Percentiles rank a stretch among this genome's conserved stretches.
These are phyloP conservation scores for Pyrenula aspistea DNA, from an alignment of 495 filamentous ascomycete species.

Conservation along the genomic window DNA sequence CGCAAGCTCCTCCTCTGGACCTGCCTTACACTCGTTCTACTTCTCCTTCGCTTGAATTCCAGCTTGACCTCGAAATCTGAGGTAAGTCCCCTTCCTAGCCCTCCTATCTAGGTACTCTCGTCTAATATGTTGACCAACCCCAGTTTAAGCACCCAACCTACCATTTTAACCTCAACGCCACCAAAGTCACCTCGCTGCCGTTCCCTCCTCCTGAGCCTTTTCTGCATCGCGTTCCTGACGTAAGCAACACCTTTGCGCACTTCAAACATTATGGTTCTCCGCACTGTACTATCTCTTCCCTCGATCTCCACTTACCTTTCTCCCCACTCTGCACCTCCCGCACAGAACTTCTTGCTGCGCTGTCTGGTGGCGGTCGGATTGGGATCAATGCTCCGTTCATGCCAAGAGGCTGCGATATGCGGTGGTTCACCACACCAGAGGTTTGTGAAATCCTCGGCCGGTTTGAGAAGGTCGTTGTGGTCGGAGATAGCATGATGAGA, in stretches of 20 bases:
- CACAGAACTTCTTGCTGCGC: slow-evolving; percentile 30
- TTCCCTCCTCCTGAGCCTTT: too few species aligned
- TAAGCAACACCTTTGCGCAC: slow-evolving; percentile 20
- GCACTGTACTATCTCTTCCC: slow-evolving; percentile 34
- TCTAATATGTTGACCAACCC: too few species aligned
- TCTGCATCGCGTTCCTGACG: slow-evolving; percentile 18
- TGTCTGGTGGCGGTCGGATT: slow-evolving; percentile 37
- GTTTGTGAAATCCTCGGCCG: slow-evolving; percentile 33
- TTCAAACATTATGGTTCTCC: slow-evolving; percentile 24
- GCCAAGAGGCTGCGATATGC: slow-evolving; percentile 36
- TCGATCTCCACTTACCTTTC: slow-evolving; percentile 34
- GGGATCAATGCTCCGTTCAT: slow-evolving; percentile 36
- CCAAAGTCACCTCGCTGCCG: too few species aligned
- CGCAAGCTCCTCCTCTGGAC: too few species aligned
- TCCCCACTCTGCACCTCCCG: slow-evolving; percentile 27
- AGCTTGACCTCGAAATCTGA: too few species aligned
- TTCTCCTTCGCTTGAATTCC: too few species aligned
- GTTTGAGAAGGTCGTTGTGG: slow-evolving; percentile 35
- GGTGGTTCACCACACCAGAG: slow-evolving; percentile 38
- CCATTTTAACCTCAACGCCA: too few species aligned
- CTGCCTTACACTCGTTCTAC: too few species aligned
- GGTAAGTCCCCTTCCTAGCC: too few species aligned
- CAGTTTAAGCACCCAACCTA: too few species aligned
- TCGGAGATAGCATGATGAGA: slow-evolving; percentile 41
- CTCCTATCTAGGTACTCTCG: too few species aligned